phyloP scores from a whole-genome alignment of 306 rosid genomes.

The Parietaria judaica region DNA sequence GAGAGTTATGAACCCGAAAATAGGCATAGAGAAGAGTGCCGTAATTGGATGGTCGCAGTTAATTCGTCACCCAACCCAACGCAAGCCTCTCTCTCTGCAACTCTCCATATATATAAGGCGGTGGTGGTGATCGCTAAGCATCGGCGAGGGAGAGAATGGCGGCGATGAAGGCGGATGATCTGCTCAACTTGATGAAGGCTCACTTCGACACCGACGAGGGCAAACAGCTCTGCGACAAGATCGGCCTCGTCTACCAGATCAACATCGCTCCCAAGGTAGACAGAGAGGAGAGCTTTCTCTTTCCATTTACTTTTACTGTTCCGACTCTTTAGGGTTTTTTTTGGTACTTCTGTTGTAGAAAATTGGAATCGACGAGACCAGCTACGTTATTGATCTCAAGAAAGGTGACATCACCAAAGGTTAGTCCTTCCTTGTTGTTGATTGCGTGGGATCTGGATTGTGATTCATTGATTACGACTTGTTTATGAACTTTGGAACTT shows the following conservation, averaged over 20 bases:
- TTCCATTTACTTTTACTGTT: neutral
- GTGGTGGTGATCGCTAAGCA: neutral
- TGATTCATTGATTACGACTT: neutral
- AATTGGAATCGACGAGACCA: constrained; percentile 68
- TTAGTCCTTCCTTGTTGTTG: constrained; percentile 14
- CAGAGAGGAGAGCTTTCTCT: neutral
- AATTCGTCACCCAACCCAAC: constrained; percentile 2
- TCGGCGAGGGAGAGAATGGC: constrained; percentile 25
- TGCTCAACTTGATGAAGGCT: constrained; percentile 74
- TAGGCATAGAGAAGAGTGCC: neutral
- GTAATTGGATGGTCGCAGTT: neutral
- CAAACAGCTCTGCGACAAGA: constrained; percentile 38
- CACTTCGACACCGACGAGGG: constrained; percentile 70
- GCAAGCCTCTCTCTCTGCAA: neutral
- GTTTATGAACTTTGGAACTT: neutral
- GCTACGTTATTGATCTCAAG: constrained; percentile 80
- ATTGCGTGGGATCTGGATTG: too few relatives aligned
- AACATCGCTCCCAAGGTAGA: constrained; percentile 71
- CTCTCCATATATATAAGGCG: too few relatives aligned
- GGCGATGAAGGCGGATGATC: constrained; percentile 48
- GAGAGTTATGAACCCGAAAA: neutral
- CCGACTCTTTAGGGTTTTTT: too few relatives aligned
- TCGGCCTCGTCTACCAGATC: constrained; percentile 76
- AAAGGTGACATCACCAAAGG: constrained; percentile 78
- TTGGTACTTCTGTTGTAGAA: constrained; percentile 38